phyloP scores from a whole-genome alignment of 345 rosid genomes.

The Mercurialis annua region DNA sequence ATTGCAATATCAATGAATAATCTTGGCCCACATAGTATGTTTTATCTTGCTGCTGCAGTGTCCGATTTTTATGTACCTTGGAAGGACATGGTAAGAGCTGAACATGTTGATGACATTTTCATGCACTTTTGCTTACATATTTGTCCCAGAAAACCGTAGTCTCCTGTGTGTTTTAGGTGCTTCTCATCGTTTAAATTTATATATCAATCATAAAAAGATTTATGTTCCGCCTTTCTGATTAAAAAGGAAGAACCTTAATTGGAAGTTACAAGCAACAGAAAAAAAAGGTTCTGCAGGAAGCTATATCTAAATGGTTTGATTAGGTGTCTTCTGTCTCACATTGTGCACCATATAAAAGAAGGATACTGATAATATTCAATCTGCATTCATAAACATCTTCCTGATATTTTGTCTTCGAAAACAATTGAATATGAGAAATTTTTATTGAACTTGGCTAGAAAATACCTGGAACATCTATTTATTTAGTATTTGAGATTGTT shows the following conservation, averaged over 20 bases:
- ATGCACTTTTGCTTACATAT: not conserved
- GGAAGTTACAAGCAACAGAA: not conserved
- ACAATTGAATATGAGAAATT: not conserved
- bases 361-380: not conserved
- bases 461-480: not conserved
- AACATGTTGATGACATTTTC: not conserved
- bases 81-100: constrained; percentile 72
- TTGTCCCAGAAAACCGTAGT: not conserved
- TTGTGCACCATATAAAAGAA: not conserved
- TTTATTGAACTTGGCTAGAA: not conserved
- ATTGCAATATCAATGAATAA: constrained; percentile 50
- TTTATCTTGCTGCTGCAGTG: constrained; percentile 92
- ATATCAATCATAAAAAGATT: no score
- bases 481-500: not conserved
- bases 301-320: not conserved
- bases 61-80: constrained; percentile 95
- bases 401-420: no score
- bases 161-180: not conserved
- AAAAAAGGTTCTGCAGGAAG: not conserved
- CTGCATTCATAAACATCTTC: not conserved
- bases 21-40: constrained; percentile 59
- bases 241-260: not conserved
- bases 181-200: no score
- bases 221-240: not conserved
- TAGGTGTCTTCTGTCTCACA: not conserved